These are phyloP conservation scores for Nothopassalora personata DNA, from an alignment of 2,329 filamentous ascomycete genomes.

Conservation along the genomic window DNA sequence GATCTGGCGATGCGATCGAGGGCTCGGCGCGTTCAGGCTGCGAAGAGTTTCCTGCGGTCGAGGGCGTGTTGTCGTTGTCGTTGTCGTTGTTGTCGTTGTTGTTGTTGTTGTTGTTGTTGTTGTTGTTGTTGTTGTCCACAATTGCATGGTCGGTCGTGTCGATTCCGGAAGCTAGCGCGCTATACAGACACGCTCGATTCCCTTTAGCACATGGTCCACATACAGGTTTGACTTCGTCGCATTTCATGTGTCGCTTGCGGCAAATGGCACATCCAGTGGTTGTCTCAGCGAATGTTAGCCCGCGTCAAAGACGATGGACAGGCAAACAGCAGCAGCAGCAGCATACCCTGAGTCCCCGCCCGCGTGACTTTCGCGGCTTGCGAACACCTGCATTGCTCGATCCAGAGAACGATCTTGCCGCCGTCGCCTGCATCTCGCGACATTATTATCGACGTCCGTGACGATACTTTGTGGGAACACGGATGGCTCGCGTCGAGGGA, in stretches of 20 bases:
- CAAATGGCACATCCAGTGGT: slow-evolving; percentile 24
- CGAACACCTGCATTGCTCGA: slow-evolving; percentile 10
- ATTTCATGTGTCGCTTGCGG: slow-evolving; percentile 45
- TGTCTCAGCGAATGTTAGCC: slow-evolving; percentile 16
- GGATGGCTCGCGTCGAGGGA: neutral
- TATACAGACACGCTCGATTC: slow-evolving; percentile 40
- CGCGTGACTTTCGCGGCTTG: slow-evolving; percentile 28
- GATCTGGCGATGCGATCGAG: neutral
- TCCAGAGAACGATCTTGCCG: neutral
- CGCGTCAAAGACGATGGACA: slow-evolving; percentile 7
- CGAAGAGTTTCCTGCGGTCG: neutral
- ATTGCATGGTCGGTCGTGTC: neutral
- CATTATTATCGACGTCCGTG: slow-evolving; percentile 1
- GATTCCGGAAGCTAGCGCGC: slow-evolving; percentile 4
- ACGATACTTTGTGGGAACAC: neutral
- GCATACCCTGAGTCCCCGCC: slow-evolving; percentile 23
- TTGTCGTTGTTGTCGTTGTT: no score
- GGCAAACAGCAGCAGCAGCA: slow-evolving; percentile 1
- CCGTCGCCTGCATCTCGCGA: slow-evolving; percentile 2
- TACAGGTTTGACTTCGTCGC: slow-evolving; percentile 44
- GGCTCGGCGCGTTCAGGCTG: neutral
- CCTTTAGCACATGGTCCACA: slow-evolving; percentile 44
- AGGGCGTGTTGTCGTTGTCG: neutral
- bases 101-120: no score
- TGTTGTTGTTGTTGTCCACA: no score